Evolutionary conservation across 345 rosid genomes (phyloP).

Genomic region (Euphorbia tirucalli): DNA sequence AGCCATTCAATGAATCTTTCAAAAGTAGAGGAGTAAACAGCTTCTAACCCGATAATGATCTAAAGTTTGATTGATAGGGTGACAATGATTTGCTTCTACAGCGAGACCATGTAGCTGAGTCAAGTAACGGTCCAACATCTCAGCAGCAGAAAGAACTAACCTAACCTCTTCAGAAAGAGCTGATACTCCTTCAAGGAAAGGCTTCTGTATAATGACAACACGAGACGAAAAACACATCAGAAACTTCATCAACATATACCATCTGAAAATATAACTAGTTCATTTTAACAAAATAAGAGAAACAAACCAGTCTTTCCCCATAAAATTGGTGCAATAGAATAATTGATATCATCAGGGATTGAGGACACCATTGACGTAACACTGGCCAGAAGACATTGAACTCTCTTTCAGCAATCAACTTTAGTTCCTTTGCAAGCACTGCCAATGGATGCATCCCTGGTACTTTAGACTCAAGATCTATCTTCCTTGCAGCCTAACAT

Average conservation of each 20-base stretch:
- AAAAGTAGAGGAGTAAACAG: not conserved
- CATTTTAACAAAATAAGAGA: conserved; percentile 14
- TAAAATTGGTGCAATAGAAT: conserved; percentile 64
- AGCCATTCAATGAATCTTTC: not conserved
- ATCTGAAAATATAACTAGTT: conserved; percentile 13
- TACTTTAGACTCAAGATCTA: conserved; percentile 53
- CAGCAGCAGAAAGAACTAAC: conserved; percentile 78
- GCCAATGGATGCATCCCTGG: conserved; percentile 68
- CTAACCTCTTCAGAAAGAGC: conserved; percentile 74
- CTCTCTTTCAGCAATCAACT: conserved; percentile 72
- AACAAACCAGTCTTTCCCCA: conserved; percentile 90
- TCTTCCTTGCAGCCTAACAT: conserved; percentile 53
- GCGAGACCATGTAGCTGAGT: conserved; percentile 50
- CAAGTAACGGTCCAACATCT: conserved; percentile 61
- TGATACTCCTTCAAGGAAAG: conserved; percentile 65
- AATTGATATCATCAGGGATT: conserved; percentile 60
- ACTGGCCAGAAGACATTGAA: conserved; percentile 58
- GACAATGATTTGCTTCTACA: conserved; percentile 35
- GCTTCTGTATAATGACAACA: conserved; percentile 49
- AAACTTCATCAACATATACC: conserved; percentile 14
- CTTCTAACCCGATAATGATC: conserved; percentile 62
- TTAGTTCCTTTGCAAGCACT: conserved; percentile 77
- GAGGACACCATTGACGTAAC: conserved; percentile 60
- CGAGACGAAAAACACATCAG: not conserved
- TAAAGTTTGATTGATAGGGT: conserved; percentile 39